phyloP scores from a whole-genome alignment of 345 rosid species.

The Durio zibethinus region DNA sequence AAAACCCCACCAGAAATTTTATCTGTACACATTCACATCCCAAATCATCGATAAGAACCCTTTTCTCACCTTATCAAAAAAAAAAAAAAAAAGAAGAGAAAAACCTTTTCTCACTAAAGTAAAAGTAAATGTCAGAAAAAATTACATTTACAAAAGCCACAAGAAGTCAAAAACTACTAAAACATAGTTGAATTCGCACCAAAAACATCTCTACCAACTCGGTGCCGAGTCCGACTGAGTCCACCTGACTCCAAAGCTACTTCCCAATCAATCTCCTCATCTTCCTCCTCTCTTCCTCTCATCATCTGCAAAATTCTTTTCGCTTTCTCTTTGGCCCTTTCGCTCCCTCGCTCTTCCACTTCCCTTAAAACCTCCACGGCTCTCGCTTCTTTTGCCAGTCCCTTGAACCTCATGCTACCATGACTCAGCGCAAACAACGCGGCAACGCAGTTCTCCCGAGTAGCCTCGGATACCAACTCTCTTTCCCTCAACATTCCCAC shows the following conservation, averaged over 20 bases:
- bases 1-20: too few species aligned
- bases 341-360: constrained; percentile 49
- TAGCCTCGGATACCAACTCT: constrained; percentile 44
- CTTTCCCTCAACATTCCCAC: constrained; percentile 50
- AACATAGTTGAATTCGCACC: constrained; percentile 46
- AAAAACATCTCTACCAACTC: constrained; percentile 29
- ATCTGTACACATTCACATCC: too few species aligned
- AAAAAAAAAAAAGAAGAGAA: too few species aligned
- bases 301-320: constrained; percentile 54
- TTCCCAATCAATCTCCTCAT: constrained; percentile 56
- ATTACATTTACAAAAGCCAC: not conserved
- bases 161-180: constrained; percentile 16
- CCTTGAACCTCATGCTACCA: constrained; percentile 70
- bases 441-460: constrained; percentile 60
- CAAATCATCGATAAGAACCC: too few species aligned
- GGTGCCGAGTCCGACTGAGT: constrained; percentile 38
- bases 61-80: too few species aligned
- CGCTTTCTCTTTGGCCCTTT: constrained; percentile 56
- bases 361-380: constrained; percentile 48
- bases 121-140: too few species aligned
- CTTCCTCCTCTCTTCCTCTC: constrained; percentile 39
- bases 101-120: not conserved
- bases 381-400: constrained; percentile 61
- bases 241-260: constrained; percentile 55
- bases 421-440: constrained; percentile 54